A percentile compares a stretch with the other conserved stretches of the same genome.
phyloP scores from a whole-genome alignment of 148 eudicot species.

The Heliamphora exappendiculata region DNA sequence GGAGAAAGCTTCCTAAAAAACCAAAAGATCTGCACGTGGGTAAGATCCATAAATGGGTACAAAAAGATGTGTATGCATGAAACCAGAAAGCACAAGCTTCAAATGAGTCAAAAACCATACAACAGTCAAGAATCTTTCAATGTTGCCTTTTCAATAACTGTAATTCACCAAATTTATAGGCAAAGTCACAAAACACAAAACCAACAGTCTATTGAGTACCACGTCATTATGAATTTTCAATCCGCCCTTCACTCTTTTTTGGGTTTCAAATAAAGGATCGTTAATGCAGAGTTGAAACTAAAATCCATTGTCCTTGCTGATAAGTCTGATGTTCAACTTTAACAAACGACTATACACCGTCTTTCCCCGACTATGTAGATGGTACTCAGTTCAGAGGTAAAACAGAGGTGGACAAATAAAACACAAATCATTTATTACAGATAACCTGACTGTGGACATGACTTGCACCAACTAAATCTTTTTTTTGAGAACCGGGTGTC shows the following conservation, averaged over 20 bases:
- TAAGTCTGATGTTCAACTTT: too few species aligned
- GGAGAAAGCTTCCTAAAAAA: background rate
- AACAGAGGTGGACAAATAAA: background rate
- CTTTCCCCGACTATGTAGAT: too few species aligned
- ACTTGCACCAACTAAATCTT: background rate
- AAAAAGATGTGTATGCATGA: background rate
- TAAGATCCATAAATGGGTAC: background rate
- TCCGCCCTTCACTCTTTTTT: too few species aligned
- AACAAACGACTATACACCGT: too few species aligned
- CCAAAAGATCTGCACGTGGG: background rate
- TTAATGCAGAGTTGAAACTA: too few species aligned
- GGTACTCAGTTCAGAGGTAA: too few species aligned
- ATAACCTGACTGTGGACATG: background rate
- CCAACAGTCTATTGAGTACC: too few species aligned
- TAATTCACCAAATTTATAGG: background rate
- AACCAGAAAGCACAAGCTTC: background rate
- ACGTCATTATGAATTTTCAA: too few species aligned
- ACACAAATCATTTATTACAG: background rate
- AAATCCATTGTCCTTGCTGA: too few species aligned
- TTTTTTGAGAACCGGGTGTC: too few species aligned
- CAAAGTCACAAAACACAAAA: too few species aligned
- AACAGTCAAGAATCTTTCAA: background rate
- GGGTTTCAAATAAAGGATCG: too few species aligned
- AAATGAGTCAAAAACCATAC: background rate
- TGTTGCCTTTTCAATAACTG: background rate